A percentile compares a stretch with the other conserved stretches of the same genome.
phyloP scores from a whole-genome alignment of 371 early-diverging fungal genomes.

The Blastocladiella emersonii region DNA sequence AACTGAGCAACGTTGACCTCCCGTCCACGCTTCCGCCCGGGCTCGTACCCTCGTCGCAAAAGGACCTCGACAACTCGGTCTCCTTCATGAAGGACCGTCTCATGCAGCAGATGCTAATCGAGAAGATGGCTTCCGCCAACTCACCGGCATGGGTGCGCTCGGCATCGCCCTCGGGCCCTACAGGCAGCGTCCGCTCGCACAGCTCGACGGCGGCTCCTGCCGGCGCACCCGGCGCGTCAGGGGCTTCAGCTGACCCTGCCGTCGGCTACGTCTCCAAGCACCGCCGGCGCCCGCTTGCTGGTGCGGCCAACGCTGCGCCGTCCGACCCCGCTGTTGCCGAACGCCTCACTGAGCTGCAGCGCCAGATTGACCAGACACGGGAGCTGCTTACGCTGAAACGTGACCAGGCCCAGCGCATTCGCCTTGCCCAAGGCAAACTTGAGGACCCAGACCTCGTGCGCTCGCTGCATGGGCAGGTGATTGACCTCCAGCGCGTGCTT shows the following conservation, averaged over 20 bases:
- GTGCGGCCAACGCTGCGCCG: not conserved
- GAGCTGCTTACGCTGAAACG: not conserved
- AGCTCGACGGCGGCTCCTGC: too few relatives aligned
- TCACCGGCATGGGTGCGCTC: slow-evolving; percentile 15
- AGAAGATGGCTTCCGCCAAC: slow-evolving; percentile 12
- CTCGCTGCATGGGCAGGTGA: slow-evolving; percentile 19
- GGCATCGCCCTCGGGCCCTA: not conserved
- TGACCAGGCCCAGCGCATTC: not conserved
- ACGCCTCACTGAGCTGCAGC: not conserved
- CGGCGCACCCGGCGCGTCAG: not conserved
- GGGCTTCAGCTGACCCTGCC: not conserved
- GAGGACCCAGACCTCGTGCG: not conserved
- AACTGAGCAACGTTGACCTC: slow-evolving; percentile 59
- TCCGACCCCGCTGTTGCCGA: not conserved
- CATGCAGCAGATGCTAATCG: slow-evolving; percentile 15
- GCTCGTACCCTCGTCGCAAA: slow-evolving; percentile 56
- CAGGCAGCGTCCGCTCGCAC: not conserved
- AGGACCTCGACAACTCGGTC: slow-evolving; percentile 20
- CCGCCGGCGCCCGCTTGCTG: too few relatives aligned
- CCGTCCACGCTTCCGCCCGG: slow-evolving; percentile 65
- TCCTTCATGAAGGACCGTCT: slow-evolving; percentile 20
- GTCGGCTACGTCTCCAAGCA: not conserved
- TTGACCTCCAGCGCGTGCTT: slow-evolving; percentile 16
- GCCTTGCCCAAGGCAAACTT: not conserved
- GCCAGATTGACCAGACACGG: not conserved